A percentile compares a stretch with the other conserved stretches of the same genome.
These are phyloP conservation scores for Pythium oligandrum DNA, from an alignment of 352 stramenopile genomes.

Conservation along the genomic window DNA sequence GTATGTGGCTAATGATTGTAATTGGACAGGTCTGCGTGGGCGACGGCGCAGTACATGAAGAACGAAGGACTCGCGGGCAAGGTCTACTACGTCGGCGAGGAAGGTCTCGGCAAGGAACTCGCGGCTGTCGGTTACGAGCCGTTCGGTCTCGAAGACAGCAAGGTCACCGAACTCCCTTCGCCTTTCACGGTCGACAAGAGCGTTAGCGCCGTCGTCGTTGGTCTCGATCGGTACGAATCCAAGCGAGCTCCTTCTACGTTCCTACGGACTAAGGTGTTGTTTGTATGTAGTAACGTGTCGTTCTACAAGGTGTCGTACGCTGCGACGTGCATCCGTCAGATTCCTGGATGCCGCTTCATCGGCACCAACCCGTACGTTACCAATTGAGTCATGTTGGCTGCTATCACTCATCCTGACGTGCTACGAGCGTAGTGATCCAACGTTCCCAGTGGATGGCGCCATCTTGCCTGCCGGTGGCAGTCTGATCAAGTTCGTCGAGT, in stretches of 20 bases:
- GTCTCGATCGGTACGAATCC: constrained; percentile 50
- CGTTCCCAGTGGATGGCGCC: constrained; percentile 67
- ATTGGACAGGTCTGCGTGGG: constrained; percentile 62
- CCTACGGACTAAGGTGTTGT: no score
- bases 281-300: constrained; percentile 44
- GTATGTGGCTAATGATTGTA: not conserved
- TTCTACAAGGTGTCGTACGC: constrained; percentile 88
- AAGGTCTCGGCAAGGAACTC: constrained; percentile 61
- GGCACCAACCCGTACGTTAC: constrained; percentile 70
- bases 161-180: constrained; percentile 61
- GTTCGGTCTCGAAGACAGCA: constrained; percentile 62
- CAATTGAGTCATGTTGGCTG: not conserved
- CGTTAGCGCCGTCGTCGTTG: constrained; percentile 76
- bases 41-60: constrained; percentile 79
- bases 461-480: constrained; percentile 71
- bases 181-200: constrained; percentile 65
- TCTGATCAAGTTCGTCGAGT: constrained; percentile 66
- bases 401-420: no score
- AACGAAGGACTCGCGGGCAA: constrained; percentile 69
- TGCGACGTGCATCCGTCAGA: constrained; percentile 60
- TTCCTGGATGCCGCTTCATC: constrained; percentile 75
- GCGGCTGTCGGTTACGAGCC: constrained; percentile 58
- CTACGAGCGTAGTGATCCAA: constrained; percentile 41
- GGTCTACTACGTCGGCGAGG: constrained; percentile 83
- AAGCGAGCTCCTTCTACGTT: no score